Conservation (phyloP, 1,284 basidiomycete species). For the Clitocybe nebularis region DNA sequence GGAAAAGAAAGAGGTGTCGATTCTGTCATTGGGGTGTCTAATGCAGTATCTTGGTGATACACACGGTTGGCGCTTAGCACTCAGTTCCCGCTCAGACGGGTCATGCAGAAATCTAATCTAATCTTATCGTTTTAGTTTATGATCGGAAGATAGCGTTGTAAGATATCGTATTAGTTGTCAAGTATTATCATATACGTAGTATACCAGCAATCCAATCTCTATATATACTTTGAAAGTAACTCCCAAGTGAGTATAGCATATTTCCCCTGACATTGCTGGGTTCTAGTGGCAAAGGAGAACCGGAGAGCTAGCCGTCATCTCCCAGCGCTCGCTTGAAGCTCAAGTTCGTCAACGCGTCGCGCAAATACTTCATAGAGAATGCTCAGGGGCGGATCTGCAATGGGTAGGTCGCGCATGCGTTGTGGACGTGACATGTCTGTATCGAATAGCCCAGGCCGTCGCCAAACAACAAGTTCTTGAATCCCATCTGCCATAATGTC, state of each 20-base stretch:
- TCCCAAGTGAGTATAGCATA: no score
- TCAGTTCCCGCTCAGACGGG: no score
- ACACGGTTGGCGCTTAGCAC: no score
- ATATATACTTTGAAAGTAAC: no score
- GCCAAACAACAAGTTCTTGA: conserved; percentile 16
- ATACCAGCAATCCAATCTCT: not conserved
- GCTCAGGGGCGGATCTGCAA: conserved; percentile 15
- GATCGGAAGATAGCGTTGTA: no score
- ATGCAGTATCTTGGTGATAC: no score
- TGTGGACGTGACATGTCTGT: conserved; percentile 19
- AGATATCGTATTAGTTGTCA: no score
- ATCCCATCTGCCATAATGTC: conserved; percentile 2
- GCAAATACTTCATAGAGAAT: conserved; percentile 23
- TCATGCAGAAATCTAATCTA: no score
- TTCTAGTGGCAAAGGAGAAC: no score
- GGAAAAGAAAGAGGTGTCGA: conserved; percentile 56
- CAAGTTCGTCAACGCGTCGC: conserved; percentile 14
- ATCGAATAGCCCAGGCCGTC: conserved; percentile 11
- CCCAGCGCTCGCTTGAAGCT: not conserved
- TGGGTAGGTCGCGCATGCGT: conserved; percentile 11
- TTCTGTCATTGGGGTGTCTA: conserved; percentile 13
- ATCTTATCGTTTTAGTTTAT: no score
- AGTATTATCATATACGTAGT: not conserved
- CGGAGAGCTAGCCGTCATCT: no score
- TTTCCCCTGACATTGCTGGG: no score